These are phyloP conservation scores for Blastosporella zonata DNA, from an alignment of 1,284 basidiomycete species.

Conservation along the genomic window DNA sequence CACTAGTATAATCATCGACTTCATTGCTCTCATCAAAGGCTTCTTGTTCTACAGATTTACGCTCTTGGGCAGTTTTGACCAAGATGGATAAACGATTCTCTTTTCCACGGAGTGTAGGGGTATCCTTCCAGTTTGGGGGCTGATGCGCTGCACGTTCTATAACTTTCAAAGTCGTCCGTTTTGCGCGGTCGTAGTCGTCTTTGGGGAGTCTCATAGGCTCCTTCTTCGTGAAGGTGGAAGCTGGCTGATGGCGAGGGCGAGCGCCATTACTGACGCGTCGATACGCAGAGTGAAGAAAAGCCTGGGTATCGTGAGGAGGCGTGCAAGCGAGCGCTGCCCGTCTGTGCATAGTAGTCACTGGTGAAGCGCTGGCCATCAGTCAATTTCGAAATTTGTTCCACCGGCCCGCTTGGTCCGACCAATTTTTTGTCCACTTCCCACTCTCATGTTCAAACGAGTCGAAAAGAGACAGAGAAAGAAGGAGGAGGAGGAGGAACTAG, in stretches of 20 bases:
- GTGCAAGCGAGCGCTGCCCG: constrained; percentile 11
- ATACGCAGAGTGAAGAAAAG: not conserved
- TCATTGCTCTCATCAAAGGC: constrained; percentile 15
- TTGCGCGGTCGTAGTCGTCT: not conserved
- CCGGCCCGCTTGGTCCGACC: constrained; percentile 17
- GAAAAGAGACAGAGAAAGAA: constrained; percentile 64
- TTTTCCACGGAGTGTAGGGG: constrained; percentile 21
- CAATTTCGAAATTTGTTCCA: constrained; percentile 10
- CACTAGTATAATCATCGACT: constrained; percentile 15
- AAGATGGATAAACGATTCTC: constrained; percentile 19
- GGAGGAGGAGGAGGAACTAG: constrained; percentile 67
- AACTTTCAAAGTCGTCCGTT: constrained; percentile 7
- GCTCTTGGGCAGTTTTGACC: constrained; percentile 3
- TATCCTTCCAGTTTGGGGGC: constrained; percentile 19
- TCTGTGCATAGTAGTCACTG: constrained; percentile 16
- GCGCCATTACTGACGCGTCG: constrained; percentile 1
- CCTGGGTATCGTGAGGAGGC: not conserved
- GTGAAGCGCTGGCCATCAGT: not conserved
- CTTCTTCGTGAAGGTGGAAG: not conserved
- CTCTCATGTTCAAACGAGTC: constrained; percentile 79
- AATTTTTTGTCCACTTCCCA: constrained; percentile 6
- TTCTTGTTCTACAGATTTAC: constrained; percentile 21
- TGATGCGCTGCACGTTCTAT: constrained; percentile 17
- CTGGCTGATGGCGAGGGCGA: not conserved
- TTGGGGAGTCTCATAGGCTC: not conserved